phyloP scores from a whole-genome alignment of 208 protist species.

The Leishmania arabica region DNA sequence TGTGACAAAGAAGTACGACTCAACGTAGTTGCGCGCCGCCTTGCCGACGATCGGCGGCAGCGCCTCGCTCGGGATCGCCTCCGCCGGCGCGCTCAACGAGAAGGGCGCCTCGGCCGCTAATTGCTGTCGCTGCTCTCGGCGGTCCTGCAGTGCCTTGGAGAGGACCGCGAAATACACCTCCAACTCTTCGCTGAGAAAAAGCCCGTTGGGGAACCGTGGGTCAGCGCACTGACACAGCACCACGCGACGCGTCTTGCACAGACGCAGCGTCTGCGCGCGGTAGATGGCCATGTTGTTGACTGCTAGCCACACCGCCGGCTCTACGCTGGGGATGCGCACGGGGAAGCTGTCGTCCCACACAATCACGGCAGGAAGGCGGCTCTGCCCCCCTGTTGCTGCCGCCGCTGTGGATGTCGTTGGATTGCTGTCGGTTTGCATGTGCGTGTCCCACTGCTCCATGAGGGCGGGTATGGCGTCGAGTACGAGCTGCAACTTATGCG shows the following conservation, averaged over 20 bases:
- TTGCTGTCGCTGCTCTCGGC: slow-evolving; percentile 15
- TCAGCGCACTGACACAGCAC: slow-evolving; percentile 47
- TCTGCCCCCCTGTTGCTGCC: background rate
- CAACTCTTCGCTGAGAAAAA: slow-evolving; percentile 36
- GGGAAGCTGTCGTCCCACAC: slow-evolving; percentile 87
- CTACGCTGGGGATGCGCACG: slow-evolving; percentile 31
- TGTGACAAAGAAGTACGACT: slow-evolving; percentile 67
- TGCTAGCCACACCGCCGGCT: slow-evolving; percentile 57
- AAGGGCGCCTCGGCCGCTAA: background rate
- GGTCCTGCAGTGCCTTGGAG: slow-evolving; percentile 16
- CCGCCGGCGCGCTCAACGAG: background rate
- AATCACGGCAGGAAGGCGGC: slow-evolving; percentile 41
- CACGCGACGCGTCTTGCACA: slow-evolving; percentile 44
- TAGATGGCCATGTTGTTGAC: slow-evolving; percentile 46
- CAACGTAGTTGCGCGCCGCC: slow-evolving; percentile 35
- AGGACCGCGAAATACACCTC: slow-evolving; percentile 33
- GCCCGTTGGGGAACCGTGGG: slow-evolving; percentile 38
- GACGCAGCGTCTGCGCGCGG: slow-evolving; percentile 42
- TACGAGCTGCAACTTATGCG: slow-evolving; percentile 56
- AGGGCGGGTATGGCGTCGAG: slow-evolving; percentile 72
- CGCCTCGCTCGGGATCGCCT: background rate
- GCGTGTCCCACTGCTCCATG: slow-evolving; percentile 61
- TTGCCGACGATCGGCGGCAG: slow-evolving; percentile 47
- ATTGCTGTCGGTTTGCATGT: slow-evolving; percentile 13
- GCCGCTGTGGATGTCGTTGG: background rate